phyloP scores from a whole-genome alignment of 2,329 filamentous ascomycete genomes.

The Coniochaeta hoffmannii region DNA sequence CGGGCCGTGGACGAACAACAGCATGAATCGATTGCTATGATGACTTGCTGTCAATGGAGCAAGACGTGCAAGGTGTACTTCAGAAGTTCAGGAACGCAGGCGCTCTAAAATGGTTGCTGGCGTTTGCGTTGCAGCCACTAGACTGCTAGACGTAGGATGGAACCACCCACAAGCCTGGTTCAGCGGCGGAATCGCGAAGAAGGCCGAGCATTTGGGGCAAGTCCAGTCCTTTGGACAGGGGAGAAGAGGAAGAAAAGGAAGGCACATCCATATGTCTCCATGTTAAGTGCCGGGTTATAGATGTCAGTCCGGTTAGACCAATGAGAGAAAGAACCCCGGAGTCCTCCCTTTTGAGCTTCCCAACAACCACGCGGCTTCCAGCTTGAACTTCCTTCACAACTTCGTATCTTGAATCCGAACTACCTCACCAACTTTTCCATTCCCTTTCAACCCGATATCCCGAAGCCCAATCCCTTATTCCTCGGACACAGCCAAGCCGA shows the following conservation, averaged over 20 bases:
- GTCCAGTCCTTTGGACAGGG: too few species aligned
- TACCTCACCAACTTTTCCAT: neutral
- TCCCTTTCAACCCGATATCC: neutral
- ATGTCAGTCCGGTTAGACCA: constrained; percentile 1
- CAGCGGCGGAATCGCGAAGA: too few species aligned
- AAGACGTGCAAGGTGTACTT: too few species aligned
- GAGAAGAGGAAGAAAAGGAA: too few species aligned
- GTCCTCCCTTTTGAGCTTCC: neutral
- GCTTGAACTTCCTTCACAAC: neutral
- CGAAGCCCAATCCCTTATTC: neutral
- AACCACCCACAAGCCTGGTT: too few species aligned
- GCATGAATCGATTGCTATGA: neutral
- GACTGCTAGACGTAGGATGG: too few species aligned
- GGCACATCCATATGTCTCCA: neutral
- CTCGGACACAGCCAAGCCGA: neutral
- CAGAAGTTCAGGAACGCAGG: too few species aligned
- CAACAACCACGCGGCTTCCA: neutral
- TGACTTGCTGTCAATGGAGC: too few species aligned
- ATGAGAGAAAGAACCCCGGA: neutral
- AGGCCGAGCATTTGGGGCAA: too few species aligned
- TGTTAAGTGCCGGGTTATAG: neutral
- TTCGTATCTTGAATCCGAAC: neutral
- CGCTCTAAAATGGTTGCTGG: too few species aligned
- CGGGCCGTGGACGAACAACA: neutral
- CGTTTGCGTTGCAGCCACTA: too few species aligned